These are phyloP conservation scores for Picea glauca DNA, from an alignment of 75 land plant species.

Conservation along the genomic window DNA sequence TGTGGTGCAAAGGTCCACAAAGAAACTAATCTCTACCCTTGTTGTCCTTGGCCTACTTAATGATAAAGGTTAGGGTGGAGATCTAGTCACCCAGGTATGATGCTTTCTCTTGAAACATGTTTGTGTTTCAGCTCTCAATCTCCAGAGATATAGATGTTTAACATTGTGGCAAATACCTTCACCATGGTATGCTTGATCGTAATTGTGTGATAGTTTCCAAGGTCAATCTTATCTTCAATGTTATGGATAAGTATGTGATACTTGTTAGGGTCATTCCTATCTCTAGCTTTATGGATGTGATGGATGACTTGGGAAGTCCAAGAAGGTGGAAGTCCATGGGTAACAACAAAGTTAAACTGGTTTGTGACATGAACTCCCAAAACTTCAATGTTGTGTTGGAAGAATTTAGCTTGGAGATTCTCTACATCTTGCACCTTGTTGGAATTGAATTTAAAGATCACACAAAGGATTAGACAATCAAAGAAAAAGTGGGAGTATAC, in stretches of 20 bases:
- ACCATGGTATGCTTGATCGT: neutral
- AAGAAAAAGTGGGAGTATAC: neutral
- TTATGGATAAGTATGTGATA: neutral
- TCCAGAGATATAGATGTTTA: neutral
- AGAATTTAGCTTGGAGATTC: neutral
- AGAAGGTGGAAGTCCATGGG: neutral
- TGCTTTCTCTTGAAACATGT: neutral
- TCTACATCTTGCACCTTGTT: neutral
- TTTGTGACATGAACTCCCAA: neutral
- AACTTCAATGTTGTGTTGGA: neutral
- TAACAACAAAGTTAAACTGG: neutral
- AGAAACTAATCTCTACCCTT: neutral
- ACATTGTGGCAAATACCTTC: neutral
- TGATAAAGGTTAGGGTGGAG: neutral
- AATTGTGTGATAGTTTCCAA: neutral
- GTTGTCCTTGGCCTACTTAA: neutral
- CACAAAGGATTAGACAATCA: neutral
- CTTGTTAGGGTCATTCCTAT: neutral
- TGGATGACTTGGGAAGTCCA: neutral
- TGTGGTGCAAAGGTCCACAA: neutral
- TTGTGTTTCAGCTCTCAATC: neutral
- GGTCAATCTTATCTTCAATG: neutral
- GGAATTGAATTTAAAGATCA: neutral
- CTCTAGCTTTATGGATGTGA: neutral
- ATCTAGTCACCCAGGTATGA: neutral